phyloP scores from a whole-genome alignment of 805 yeast species.

The Metschnikowia similis region DNA sequence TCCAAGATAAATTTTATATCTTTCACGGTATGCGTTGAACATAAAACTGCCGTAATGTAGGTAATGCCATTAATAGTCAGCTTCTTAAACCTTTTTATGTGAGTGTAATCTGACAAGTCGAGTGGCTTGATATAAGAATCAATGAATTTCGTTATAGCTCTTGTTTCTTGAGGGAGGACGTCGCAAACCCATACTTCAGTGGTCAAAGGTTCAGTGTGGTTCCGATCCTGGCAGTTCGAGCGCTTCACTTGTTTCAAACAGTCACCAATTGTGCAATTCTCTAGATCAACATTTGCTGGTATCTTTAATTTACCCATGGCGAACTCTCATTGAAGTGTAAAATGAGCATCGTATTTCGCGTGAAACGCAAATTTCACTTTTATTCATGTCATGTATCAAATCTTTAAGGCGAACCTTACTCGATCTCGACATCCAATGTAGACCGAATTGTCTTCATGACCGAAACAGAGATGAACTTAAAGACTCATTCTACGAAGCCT shows the following conservation, averaged over 20 bases:
- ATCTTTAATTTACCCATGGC: constrained; percentile 14
- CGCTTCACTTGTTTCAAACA: constrained; percentile 44
- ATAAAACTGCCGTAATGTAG: constrained; percentile 40
- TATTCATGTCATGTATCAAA: not conserved
- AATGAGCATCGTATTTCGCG: not conserved
- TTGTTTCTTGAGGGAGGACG: constrained; percentile 36
- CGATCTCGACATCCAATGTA: not conserved
- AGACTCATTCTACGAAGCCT: not conserved
- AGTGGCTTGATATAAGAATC: constrained; percentile 23
- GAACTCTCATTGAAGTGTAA: not conserved
- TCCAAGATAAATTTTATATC: constrained; percentile 20
- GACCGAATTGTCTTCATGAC: not conserved
- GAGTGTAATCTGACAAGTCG: constrained; percentile 29
- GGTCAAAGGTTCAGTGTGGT: constrained; percentile 22
- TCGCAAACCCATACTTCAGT: constrained; percentile 46
- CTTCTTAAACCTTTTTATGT: constrained; percentile 56
- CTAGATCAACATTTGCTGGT: constrained; percentile 38
- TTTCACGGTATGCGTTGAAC: constrained; percentile 36
- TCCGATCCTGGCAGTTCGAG: constrained; percentile 11
- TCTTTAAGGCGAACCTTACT: not conserved
- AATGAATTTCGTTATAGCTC: constrained; percentile 23
- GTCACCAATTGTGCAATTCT: constrained; percentile 41
- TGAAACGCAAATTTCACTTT: not conserved
- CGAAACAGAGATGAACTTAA: not conserved
- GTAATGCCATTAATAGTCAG: not conserved